Conservation (phyloP, 768 basidiomycete genomes). For the Auricularia sp. region DNA sequence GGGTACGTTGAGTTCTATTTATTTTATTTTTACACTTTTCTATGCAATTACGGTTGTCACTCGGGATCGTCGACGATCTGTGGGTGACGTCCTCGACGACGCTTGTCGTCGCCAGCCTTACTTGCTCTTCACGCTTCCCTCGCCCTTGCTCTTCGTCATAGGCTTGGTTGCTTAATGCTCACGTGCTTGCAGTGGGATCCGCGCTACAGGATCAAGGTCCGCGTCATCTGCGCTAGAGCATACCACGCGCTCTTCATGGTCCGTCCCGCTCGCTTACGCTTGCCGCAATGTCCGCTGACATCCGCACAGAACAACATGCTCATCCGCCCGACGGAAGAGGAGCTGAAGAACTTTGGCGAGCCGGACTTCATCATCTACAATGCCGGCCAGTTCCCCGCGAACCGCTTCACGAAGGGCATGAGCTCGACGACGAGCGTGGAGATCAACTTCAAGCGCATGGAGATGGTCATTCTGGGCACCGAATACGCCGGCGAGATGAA, state of each 20-base stretch:
- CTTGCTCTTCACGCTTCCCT: too few species aligned
- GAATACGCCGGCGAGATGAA: constrained; percentile 99
- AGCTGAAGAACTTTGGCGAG: constrained; percentile 88
- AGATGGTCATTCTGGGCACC: constrained; percentile 99
- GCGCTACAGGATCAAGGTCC: constrained; percentile 98
- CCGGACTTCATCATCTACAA: constrained; percentile 99
- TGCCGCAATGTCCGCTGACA: constrained; percentile 5
- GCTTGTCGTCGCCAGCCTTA: too few species aligned
- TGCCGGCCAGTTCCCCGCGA: constrained; percentile 98
- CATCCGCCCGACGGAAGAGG: constrained; percentile 92
- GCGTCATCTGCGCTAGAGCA: constrained; percentile 94
- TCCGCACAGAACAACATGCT: constrained; percentile 87
- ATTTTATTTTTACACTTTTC: background rate
- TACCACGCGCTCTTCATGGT: constrained; percentile 99
- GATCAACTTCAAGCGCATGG: constrained; percentile 99
- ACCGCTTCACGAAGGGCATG: constrained; percentile 99
- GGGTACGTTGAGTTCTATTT: constrained; percentile 26
- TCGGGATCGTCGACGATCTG: background rate
- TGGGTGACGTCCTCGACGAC: background rate
- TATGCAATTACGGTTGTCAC: background rate
- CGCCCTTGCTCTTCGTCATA: too few species aligned
- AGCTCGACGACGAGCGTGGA: constrained; percentile 97
- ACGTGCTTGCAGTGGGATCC: constrained; percentile 64
- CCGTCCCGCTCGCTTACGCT: constrained; percentile 23
- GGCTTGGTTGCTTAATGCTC: constrained; percentile 8